Conservation (phyloP, 2,329 filamentous ascomycete genomes). For the Aspergillus pseudoviridinutans region DNA sequence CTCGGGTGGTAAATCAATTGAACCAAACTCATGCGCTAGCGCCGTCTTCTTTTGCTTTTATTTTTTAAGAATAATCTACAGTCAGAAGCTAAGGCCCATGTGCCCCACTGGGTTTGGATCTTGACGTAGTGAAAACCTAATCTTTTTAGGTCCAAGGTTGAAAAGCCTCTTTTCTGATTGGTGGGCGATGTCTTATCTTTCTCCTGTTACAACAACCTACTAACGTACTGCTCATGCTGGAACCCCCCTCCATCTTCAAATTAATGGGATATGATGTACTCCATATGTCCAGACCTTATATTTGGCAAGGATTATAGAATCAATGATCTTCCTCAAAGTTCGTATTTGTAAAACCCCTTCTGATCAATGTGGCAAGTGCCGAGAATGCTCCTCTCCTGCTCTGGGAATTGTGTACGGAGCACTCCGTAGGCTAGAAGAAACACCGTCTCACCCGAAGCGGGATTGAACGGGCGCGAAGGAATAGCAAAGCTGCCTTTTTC, state of each 20-base stretch:
- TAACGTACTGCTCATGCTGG: neutral
- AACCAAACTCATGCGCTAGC: slow-evolving; percentile 6
- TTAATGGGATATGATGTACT: neutral
- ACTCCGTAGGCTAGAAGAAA: neutral
- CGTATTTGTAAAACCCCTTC: neutral
- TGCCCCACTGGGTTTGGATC: slow-evolving; percentile 24
- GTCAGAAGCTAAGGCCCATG: slow-evolving; percentile 7
- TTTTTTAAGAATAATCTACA: slow-evolving; percentile 5
- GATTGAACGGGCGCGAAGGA: slow-evolving; percentile 1
- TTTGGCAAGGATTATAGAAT: neutral
- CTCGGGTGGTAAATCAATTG: neutral
- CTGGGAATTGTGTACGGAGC: neutral
- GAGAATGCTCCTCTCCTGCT: neutral
- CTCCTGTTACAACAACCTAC: slow-evolving; percentile 9
- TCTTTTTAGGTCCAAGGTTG: slow-evolving; percentile 27
- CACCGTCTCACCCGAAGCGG: slow-evolving; percentile 6
- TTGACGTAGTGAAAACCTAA: slow-evolving; percentile 37
- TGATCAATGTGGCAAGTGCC: neutral
- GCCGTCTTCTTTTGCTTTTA: slow-evolving; percentile 3
- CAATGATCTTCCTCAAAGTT: neutral
- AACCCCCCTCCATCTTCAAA: neutral
- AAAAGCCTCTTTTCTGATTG: slow-evolving; percentile 30
- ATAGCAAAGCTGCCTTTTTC: slow-evolving; percentile 4
- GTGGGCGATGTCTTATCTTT: slow-evolving; percentile 28
- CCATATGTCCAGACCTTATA: neutral